Percentiles rank a stretch among this genome's conserved stretches.
Conservation (phyloP, 352 stramenopile species). For the Phytophthora hibernalis region DNA sequence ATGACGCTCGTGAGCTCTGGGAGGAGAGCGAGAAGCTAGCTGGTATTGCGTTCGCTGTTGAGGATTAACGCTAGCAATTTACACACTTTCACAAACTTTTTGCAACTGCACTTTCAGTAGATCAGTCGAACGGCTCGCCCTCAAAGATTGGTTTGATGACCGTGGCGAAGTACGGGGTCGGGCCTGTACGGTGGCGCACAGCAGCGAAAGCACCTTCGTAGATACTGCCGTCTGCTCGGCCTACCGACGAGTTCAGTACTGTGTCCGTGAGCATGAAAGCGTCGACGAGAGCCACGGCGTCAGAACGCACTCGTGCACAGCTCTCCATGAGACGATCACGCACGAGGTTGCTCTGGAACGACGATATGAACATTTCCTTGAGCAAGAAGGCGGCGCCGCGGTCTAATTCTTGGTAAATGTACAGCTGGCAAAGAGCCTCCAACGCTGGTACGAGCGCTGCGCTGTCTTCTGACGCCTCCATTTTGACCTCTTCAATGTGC, state of each 20-base stretch:
- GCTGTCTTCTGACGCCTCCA: slow-evolving; percentile 8
- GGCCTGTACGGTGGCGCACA: slow-evolving; percentile 44
- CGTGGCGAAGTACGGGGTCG: slow-evolving; percentile 60
- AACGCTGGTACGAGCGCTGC: slow-evolving; percentile 58
- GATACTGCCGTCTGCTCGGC: slow-evolving; percentile 68
- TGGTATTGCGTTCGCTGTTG: slow-evolving; percentile 36
- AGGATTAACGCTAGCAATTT: slow-evolving; percentile 4
- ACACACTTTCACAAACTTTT: background rate
- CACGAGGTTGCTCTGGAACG: slow-evolving; percentile 60
- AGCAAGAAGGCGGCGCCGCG: slow-evolving; percentile 62
- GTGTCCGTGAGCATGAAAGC: slow-evolving; percentile 78
- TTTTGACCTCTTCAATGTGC: slow-evolving; percentile 56
- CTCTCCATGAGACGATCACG: slow-evolving; percentile 43
- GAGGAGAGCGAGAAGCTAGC: slow-evolving; percentile 41
- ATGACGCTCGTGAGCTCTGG: slow-evolving; percentile 39
- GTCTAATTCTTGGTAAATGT: slow-evolving; percentile 80
- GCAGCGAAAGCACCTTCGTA: slow-evolving; percentile 71
- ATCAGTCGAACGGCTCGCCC: slow-evolving; percentile 44
- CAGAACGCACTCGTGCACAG: slow-evolving; percentile 57
- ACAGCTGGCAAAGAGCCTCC: slow-evolving; percentile 72
- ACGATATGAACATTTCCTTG: slow-evolving; percentile 63
- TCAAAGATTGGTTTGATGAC: slow-evolving; percentile 76
- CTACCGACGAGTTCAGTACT: slow-evolving; percentile 77
- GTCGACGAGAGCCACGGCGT: slow-evolving; percentile 77
- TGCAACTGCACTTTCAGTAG: background rate